phyloP scores from a whole-genome alignment of 305 asterid species.

The Solanum aculeatissimum region DNA sequence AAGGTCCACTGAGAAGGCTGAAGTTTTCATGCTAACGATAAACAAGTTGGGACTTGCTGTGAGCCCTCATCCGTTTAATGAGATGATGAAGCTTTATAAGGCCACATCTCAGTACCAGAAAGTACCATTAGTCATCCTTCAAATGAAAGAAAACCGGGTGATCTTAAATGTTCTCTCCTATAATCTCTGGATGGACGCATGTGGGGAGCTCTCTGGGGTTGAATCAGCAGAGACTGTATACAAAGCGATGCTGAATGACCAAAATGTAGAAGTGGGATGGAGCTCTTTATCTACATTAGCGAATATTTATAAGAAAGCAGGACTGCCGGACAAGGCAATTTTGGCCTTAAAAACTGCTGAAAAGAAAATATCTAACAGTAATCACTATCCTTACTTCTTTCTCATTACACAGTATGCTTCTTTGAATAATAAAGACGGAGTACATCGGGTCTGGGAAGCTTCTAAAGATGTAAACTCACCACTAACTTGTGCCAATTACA shows the following conservation, averaged over 20 bases:
- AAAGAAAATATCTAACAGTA: slow-evolving; percentile 13
- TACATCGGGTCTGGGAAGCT: slow-evolving; percentile 19
- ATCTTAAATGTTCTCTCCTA: slow-evolving; percentile 25
- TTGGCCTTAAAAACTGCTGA: slow-evolving; percentile 22
- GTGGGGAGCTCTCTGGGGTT: slow-evolving; percentile 18
- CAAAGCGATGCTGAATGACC: slow-evolving; percentile 18
- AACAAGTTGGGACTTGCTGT: slow-evolving; percentile 12
- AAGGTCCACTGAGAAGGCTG: slow-evolving; percentile 20
- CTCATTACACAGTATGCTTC: slow-evolving; percentile 20
- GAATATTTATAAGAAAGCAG: slow-evolving; percentile 14
- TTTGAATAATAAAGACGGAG: slow-evolving; percentile 21
- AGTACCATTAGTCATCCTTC: slow-evolving; percentile 18
- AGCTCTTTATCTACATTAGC: slow-evolving; percentile 25
- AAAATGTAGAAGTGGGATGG: slow-evolving; percentile 21
- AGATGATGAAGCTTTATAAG: slow-evolving; percentile 35
- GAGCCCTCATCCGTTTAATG: slow-evolving; percentile 21
- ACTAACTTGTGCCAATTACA: slow-evolving; percentile 23
- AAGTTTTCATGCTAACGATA: slow-evolving; percentile 24
- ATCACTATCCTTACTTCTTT: slow-evolving; percentile 21
- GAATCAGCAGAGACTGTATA: slow-evolving; percentile 19
- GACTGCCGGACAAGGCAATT: slow-evolving; percentile 8
- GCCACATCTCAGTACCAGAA: slow-evolving; percentile 21
- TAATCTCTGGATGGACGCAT: slow-evolving; percentile 30
- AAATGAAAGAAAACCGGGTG: slow-evolving; percentile 24
- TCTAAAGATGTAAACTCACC: slow-evolving; percentile 8